phyloP scores from a whole-genome alignment of 192 early-diverging fungal genomes.

The Coemansia sp. region DNA sequence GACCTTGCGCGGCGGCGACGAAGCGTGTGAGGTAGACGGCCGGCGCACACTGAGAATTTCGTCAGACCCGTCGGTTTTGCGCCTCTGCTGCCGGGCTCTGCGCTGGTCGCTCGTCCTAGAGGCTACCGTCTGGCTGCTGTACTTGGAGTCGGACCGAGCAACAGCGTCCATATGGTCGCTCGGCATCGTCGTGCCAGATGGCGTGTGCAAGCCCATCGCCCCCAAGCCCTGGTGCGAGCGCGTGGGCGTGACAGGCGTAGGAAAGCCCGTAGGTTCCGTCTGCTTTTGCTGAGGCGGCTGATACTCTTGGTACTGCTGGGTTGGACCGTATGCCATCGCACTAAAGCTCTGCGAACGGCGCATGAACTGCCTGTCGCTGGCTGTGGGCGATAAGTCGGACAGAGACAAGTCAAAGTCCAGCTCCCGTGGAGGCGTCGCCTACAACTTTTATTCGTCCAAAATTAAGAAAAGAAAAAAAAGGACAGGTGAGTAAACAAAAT shows the following conservation, averaged over 20 bases:
- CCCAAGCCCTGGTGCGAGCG: neutral
- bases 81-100: slow-evolving; percentile 23
- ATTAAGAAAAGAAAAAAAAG: neutral
- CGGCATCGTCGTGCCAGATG: slow-evolving; percentile 1
- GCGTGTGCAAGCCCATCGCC: neutral
- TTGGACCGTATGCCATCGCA: neutral
- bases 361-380: slow-evolving; percentile 2
- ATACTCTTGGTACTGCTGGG: neutral
- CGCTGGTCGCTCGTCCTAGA: slow-evolving; percentile 19
- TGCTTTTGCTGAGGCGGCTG: neutral
- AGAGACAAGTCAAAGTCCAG: slow-evolving; percentile 8
- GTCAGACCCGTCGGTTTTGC: slow-evolving; percentile 34
- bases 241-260: neutral
- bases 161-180: neutral
- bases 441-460: neutral
- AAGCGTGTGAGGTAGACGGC: slow-evolving; percentile 33
- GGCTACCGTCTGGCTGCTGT: slow-evolving; percentile 10
- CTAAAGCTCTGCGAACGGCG: slow-evolving; percentile 24
- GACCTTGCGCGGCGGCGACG: slow-evolving; percentile 24
- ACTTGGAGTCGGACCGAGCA: slow-evolving; percentile 25
- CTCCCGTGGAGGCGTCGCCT: neutral
- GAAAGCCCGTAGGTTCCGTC: neutral
- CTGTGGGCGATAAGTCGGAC: neutral
- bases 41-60: slow-evolving; percentile 17
- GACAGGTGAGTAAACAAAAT: neutral